phyloP scores from a whole-genome alignment of 176 grass and related monocot species.

The Eragrostis nindensis region DNA sequence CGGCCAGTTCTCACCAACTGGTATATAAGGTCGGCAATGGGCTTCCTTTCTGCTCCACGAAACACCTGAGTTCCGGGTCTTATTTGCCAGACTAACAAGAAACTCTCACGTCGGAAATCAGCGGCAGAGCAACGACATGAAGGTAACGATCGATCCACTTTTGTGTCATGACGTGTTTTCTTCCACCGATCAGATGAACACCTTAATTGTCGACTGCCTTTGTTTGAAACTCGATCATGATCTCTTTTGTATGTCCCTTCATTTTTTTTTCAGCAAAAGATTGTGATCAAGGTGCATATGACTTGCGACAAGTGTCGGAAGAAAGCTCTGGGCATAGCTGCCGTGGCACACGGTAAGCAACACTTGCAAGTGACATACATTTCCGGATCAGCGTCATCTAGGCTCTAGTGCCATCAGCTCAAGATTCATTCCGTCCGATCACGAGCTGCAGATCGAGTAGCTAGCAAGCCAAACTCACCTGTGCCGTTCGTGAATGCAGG shows the following conservation, averaged over 20 bases:
- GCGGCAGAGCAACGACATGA: slow-evolving; percentile 28
- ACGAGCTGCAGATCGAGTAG: too few relatives aligned
- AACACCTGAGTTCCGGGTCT: background rate
- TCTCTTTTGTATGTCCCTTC: background rate
- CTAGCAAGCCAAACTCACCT: too few relatives aligned
- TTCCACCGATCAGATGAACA: background rate
- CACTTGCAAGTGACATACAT: background rate
- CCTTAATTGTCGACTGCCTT: background rate
- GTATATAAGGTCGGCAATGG: slow-evolving; percentile 12
- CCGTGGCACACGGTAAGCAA: slow-evolving; percentile 37
- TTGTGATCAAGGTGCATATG: slow-evolving; percentile 74
- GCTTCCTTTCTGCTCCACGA: background rate
- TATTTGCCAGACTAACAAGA: background rate
- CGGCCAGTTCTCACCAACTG: background rate
- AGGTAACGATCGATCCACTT: slow-evolving; percentile 6
- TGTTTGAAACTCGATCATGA: background rate
- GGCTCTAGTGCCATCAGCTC: background rate
- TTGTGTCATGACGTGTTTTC: background rate
- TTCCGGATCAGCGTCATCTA: too few relatives aligned
- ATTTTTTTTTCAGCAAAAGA: slow-evolving; percentile 48
- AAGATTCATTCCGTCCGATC: background rate
- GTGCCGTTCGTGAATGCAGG: slow-evolving; percentile 25
- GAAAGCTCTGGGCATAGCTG: slow-evolving; percentile 49
- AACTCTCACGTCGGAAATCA: background rate
- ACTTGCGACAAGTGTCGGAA: slow-evolving; percentile 60